Evolutionary conservation across 2,329 filamentous ascomycete species (phyloP), one percentile per base, ranked within the genome.

Genomic region (Mycocentrospora acerina): DNA sequence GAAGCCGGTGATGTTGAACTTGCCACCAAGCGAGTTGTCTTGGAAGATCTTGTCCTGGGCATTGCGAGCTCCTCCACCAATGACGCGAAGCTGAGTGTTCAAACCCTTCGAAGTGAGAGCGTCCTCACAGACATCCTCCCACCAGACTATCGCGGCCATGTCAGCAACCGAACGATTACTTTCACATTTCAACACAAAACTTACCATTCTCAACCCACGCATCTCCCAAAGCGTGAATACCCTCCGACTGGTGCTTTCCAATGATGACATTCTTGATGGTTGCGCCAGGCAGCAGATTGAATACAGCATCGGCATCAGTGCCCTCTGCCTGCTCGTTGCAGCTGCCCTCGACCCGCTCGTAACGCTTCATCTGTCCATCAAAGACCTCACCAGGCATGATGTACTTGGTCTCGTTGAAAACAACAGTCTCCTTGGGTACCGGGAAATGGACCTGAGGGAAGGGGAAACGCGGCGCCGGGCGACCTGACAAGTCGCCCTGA

Each of bases 171-270:
- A 4, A 9, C 3, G 10, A 1, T 24, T 2, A 3, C 3, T 12
- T 13, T n/a, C 8, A 13, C 11, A 13, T n/a, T 2, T 4, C 1
- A 4, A 8, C 2, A 17, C 9, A 1, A 0, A 8, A 8, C 40
- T 41, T 35, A 54, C 54, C 54, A 29, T 55, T 57, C 32, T 57
- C 54, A n/a, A 57, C 54, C 54, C 54, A 57, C 6, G 54, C 54
- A 38, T 57, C 54, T 17, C 54, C 54, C 7, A 57, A 35, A 5
- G 52, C 54, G 29, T 57, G 54, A 11, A 57, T 57, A 2, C 54
- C 54, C 22, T 57, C 54, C 3, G 50, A 49, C 29, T 57, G 54
- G 24, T 57, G 54, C 38, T 57, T 49, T n/a, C 54, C 54, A 38
- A 57, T 55, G 11, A 57, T 40, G 10, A 57, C 53, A 8, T 57